phyloP scores from a whole-genome alignment of 495 filamentous ascomycete genomes.

The Podospora pseudocomata region DNA sequence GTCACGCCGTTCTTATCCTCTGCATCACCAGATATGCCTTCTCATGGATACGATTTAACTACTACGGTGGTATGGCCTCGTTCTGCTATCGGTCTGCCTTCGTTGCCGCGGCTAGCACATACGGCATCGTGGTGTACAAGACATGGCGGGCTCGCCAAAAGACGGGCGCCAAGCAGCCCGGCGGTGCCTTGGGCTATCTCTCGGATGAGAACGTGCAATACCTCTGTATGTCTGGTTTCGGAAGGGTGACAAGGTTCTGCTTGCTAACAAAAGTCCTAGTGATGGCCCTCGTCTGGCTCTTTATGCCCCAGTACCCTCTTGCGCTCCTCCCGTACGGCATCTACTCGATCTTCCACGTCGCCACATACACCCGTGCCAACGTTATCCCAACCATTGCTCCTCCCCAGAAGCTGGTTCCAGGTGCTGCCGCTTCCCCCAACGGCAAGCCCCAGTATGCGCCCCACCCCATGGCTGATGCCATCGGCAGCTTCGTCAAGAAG shows the following conservation, averaged over 20 bases:
- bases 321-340: conserved; percentile 92
- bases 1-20: conserved; percentile 79
- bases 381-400: conserved; percentile 61
- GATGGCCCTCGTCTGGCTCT: conserved; percentile 95
- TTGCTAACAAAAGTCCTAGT: conserved; percentile 45
- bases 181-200: conserved; percentile 60
- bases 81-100: conserved; percentile 89
- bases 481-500: conserved; percentile 91
- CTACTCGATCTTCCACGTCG: conserved; percentile 97
- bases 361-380: conserved; percentile 73
- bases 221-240: conserved; percentile 61
- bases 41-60: conserved; percentile 81
- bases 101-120: conserved; percentile 80
- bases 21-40: conserved; percentile 77
- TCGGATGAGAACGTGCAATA: conserved; percentile 98
- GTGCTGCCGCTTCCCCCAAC: conserved; percentile 53
- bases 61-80: conserved; percentile 64
- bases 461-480: conserved; percentile 69
- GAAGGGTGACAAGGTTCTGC: conserved; percentile 9
- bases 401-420: conserved; percentile 38
- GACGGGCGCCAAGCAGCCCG: conserved; percentile 54
- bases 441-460: conserved; percentile 60
- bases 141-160: conserved; percentile 78
- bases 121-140: conserved; percentile 99
- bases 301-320: conserved; percentile 79